Evolutionary conservation across 495 filamentous ascomycete species (phyloP).

Genomic region (Corynascus novoguineensis): DNA sequence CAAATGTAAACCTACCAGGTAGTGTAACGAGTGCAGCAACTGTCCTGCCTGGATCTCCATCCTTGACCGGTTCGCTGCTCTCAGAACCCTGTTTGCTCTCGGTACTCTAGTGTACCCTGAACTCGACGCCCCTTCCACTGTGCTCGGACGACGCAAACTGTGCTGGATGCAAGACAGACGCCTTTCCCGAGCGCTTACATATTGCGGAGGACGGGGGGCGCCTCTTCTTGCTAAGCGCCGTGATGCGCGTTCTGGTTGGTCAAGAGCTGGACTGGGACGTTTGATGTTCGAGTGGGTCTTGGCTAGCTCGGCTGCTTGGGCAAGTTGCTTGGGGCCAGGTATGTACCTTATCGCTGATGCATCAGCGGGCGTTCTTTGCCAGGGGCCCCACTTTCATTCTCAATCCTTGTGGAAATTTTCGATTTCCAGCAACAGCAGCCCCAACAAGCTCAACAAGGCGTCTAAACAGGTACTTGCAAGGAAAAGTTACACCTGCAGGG

Average conservation of each 20-base stretch:
- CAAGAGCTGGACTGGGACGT: neutral
- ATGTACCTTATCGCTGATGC: too few relatives aligned
- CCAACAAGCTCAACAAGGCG: neutral
- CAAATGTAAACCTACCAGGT: too few relatives aligned
- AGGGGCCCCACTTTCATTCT: neutral
- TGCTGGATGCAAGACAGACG: neutral
- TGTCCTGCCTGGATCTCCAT: too few relatives aligned
- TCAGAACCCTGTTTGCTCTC: neutral
- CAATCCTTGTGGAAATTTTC: constrained; percentile 11
- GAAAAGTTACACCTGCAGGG: neutral
- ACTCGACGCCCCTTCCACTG: neutral
- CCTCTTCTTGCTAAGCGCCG: constrained; percentile 8
- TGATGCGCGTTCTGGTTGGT: constrained; percentile 4
- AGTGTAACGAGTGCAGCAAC: too few relatives aligned
- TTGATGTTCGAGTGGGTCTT: neutral
- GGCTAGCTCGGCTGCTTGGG: neutral
- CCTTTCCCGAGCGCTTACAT: neutral
- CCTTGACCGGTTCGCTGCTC: too few relatives aligned
- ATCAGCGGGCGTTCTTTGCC: neutral
- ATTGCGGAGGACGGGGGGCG: constrained; percentile 1
- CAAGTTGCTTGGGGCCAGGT: neutral
- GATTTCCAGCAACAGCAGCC: constrained; percentile 4
- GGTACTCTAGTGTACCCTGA: too few relatives aligned
- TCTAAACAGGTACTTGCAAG: neutral
- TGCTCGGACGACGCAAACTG: neutral